These are phyloP conservation scores for Coccomyxa sp. DNA, from an alignment of 139 green algal genomes.

Conservation along the genomic window DNA sequence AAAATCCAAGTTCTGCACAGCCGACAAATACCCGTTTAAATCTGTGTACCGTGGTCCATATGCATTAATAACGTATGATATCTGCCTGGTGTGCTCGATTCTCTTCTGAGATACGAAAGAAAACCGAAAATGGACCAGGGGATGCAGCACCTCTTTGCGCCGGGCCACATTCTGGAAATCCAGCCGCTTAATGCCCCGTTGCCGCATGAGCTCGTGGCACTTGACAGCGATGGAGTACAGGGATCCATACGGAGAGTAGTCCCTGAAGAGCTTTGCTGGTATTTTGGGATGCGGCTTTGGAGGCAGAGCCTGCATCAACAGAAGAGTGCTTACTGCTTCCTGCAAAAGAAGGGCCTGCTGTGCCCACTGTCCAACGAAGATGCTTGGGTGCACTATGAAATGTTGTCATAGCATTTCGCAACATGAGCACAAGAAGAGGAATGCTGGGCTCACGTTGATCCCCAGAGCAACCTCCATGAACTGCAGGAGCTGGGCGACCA, in stretches of 20 bases:
- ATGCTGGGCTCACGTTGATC: constrained; percentile 38
- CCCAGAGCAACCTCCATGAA: constrained; percentile 80
- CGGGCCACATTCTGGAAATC: constrained; percentile 53
- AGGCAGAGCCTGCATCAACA: constrained; percentile 9
- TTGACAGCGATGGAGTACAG: constrained; percentile 50
- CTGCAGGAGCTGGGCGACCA: constrained; percentile 66
- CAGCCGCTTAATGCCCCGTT: constrained; percentile 43
- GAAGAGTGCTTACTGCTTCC: background rate
- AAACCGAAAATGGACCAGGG: too few species aligned
- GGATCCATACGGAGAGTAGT: constrained; percentile 37
- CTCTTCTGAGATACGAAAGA: too few species aligned
- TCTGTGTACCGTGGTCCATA: too few species aligned
- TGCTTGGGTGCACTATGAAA: background rate
- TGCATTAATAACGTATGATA: too few species aligned
- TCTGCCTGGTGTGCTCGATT: too few species aligned
- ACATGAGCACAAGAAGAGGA: background rate
- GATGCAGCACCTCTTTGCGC: constrained; percentile 45
- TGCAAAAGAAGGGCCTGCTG: background rate
- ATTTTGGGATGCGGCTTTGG: constrained; percentile 47
- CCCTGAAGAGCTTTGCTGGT: constrained; percentile 34
- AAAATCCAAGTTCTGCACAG: constrained; percentile 56
- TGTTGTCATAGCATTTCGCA: background rate
- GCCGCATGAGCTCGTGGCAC: constrained; percentile 47
- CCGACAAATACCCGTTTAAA: background rate
- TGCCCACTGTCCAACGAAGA: background rate